A percentile compares a stretch with the other conserved stretches of the same genome.
Conservation (phyloP, 495 filamentous ascomycete genomes). For the Daldinia loculata region DNA sequence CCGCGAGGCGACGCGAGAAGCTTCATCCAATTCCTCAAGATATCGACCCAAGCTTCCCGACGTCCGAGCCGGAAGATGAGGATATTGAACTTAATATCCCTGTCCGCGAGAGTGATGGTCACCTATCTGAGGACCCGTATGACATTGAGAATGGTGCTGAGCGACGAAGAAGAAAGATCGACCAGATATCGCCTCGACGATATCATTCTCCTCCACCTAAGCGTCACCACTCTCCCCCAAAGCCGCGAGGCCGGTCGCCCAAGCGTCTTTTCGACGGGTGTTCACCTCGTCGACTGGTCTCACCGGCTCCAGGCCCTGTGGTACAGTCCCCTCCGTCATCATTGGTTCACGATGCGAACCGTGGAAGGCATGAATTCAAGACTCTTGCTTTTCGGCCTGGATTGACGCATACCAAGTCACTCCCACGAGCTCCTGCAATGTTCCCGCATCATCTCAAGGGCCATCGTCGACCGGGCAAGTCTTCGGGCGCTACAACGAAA, state of each 20-base stretch:
- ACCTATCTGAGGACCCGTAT: slow-evolving; percentile 64
- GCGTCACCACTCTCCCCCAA: slow-evolving; percentile 58
- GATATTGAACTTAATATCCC: slow-evolving; percentile 67
- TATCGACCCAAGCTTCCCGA: slow-evolving; percentile 96
- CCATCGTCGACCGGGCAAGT: slow-evolving; percentile 42
- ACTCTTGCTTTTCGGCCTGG: slow-evolving; percentile 69
- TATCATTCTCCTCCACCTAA: slow-evolving; percentile 59
- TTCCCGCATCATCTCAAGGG: slow-evolving; percentile 64
- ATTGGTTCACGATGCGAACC: slow-evolving; percentile 47
- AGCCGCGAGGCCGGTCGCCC: slow-evolving; percentile 58
- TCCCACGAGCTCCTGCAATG: slow-evolving; percentile 75
- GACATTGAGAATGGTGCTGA: slow-evolving; percentile 46
- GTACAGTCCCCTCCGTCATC: slow-evolving; percentile 58
- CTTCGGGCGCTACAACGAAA: slow-evolving; percentile 43
- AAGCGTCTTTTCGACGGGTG: slow-evolving; percentile 68
- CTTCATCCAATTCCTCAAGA: slow-evolving; percentile 86
- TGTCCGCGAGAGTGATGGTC: slow-evolving; percentile 62
- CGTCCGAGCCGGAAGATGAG: slow-evolving; percentile 88
- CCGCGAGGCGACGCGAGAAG: slow-evolving; percentile 80
- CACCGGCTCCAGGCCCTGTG: slow-evolving; percentile 61
- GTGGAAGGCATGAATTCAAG: slow-evolving; percentile 58
- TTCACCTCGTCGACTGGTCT: slow-evolving; percentile 76
- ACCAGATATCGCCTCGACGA: slow-evolving; percentile 52
- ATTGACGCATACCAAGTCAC: slow-evolving; percentile 77
- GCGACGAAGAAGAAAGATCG: slow-evolving; percentile 50